Base-by-base conservation (phyloP, 768 basidiomycete species). In the Termitomyces sp. region DNA sequence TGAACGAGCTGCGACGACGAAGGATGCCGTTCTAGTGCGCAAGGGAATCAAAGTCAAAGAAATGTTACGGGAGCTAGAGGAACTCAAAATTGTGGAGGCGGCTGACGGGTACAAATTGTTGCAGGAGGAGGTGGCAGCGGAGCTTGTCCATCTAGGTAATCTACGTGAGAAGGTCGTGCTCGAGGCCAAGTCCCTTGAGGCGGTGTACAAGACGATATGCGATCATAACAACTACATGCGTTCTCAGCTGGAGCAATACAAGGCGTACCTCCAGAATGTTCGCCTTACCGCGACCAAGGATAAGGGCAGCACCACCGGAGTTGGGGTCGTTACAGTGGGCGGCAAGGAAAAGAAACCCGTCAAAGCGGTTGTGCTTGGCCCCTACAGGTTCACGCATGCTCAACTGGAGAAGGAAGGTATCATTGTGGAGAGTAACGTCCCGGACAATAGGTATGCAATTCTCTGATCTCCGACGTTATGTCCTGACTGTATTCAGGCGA, bases 1-100 rank as follows among this genome's bases (percentile, higher is more conserved):
- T 10, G 97, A 99, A 71, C 80, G 88, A 23, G 96, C 97, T 5
- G 97, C 97, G 17, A 98, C 97, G 23, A 94, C 95, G 48, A 98
- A 98, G 72, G 97, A 99, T 67, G 91, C 93, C 30, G 89, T 88
- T 25, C 84, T 99, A 28, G 97, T 99, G 30, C 85, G 96, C 40
- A 94, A 89, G 67, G 97, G 97, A 34, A 97, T 99, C 84, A 99
- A 99, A 68, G 96, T 98, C 66, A 98, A 98, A 78, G 95, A 98
- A 77, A 96, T 99, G 91, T 77, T 99, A 32, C 84, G 95, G 51
- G 97, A 98, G 71, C 77, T 99, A 45, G 96, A 98, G 70, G 91
- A 95, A 67, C 80, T 86, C 50, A 88, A 89, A 66, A 80, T 98
- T 50, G 85, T 98, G 37, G 94, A 98, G 46, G 76, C 78, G 19